These are phyloP conservation scores for Fusarium sp. DNA, from an alignment of 2,329 filamentous ascomycete genomes.

Conservation along the genomic window DNA sequence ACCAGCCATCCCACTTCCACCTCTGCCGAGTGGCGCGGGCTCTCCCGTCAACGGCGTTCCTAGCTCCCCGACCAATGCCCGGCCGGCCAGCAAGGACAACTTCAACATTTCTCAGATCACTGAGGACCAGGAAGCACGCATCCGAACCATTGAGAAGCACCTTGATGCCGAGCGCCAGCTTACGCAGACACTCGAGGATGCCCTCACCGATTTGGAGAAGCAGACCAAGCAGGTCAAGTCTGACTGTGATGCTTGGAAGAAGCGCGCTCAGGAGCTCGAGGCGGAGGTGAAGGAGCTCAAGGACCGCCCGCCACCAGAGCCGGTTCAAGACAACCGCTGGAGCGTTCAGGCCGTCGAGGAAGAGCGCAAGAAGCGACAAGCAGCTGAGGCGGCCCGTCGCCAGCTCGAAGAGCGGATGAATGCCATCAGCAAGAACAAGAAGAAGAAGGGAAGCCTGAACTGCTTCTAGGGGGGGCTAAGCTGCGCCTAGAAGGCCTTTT, in stretches of 20 bases:
- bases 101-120: constrained; percentile 75
- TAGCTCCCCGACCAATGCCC: constrained; percentile 64
- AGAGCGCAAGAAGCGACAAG: constrained; percentile 89
- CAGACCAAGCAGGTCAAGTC: constrained; percentile 91
- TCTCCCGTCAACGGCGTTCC: constrained; percentile 55
- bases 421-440: constrained; percentile 85
- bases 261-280: constrained; percentile 80
- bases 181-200: constrained; percentile 93
- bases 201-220: constrained; percentile 89
- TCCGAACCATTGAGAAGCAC: constrained; percentile 96
- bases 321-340: constrained; percentile 65
- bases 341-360: constrained; percentile 92
- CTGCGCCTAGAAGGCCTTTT: constrained; percentile 30
- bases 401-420: constrained; percentile 96
- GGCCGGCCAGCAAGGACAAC: constrained; percentile 82
- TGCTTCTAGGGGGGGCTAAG: constrained; percentile 75
- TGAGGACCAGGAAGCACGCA: constrained; percentile 94
- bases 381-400: constrained; percentile 86
- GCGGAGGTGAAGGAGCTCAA: constrained; percentile 71
- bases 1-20: constrained; percentile 93
- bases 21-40: constrained; percentile 71
- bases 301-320: constrained; percentile 56
- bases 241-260: constrained; percentile 90
- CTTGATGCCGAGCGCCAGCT: constrained; percentile 95
- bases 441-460: constrained; percentile 94